Percentiles rank a stretch among this genome's conserved stretches.
phyloP scores from a whole-genome alignment of 176 grass and related monocot species.

The Triticum aestivum region DNA sequence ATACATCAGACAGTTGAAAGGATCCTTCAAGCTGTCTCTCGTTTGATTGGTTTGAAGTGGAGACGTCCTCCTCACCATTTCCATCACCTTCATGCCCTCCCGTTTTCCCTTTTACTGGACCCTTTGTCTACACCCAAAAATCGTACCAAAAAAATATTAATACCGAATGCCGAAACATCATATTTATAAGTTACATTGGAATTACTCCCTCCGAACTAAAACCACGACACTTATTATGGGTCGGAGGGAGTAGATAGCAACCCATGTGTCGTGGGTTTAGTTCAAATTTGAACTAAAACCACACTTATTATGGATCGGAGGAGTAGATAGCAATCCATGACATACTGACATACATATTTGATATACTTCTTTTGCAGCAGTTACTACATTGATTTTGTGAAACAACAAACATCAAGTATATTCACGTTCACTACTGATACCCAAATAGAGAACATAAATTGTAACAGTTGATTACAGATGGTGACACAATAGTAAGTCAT shows the following conservation, averaged over 20 bases:
- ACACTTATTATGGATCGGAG: no score
- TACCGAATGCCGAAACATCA: slow-evolving; percentile 2
- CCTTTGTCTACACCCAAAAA: slow-evolving; percentile 55
- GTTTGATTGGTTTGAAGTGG: slow-evolving; percentile 62
- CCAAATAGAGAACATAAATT: background rate
- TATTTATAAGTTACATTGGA: background rate
- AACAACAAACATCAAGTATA: background rate
- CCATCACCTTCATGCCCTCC: slow-evolving; percentile 48
- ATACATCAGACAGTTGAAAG: slow-evolving; percentile 45
- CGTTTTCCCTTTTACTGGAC: slow-evolving; percentile 57
- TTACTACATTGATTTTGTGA: background rate
- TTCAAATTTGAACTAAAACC: no score
- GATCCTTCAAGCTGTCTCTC: slow-evolving; percentile 65
- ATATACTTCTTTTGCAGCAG: background rate
- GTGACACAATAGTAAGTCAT: background rate
- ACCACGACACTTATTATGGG: no score
- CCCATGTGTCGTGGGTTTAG: no score
- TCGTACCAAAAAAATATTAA: background rate
- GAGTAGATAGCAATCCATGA: background rate
- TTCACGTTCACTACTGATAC: background rate
- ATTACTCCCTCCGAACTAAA: no score
- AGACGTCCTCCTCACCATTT: slow-evolving; percentile 60
- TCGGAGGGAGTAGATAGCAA: no score
- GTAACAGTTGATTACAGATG: background rate
- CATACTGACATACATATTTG: slow-evolving; percentile 18